These are phyloP conservation scores for Margaritispora aquatica DNA, from an alignment of 495 filamentous ascomycete genomes.

Conservation along the genomic window DNA sequence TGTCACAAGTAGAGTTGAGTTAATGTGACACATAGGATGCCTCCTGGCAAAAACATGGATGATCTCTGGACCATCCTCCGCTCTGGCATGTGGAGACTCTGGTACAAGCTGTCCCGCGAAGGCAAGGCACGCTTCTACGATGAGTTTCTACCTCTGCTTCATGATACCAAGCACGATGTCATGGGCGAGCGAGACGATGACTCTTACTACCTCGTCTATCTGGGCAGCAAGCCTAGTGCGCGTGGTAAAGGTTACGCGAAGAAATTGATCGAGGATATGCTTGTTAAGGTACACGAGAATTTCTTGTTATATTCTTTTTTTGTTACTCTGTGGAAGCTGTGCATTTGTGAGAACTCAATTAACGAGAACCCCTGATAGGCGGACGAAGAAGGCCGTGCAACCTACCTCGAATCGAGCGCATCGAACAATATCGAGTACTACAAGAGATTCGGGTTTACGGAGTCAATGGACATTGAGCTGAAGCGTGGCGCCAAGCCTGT, in stretches of 20 bases:
- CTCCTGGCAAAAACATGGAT: slow-evolving; percentile 67
- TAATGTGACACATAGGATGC: slow-evolving; percentile 55
- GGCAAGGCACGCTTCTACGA: slow-evolving; percentile 65
- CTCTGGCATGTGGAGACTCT: slow-evolving; percentile 64
- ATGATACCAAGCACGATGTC: slow-evolving; percentile 60
- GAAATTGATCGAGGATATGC: slow-evolving; percentile 61
- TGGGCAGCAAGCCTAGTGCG: slow-evolving; percentile 61
- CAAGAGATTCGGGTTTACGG: slow-evolving; percentile 60
- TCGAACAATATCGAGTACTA: slow-evolving; percentile 61
- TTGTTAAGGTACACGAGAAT: slow-evolving; percentile 52
- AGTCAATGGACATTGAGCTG: slow-evolving; percentile 51
- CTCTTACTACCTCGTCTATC: slow-evolving; percentile 71
- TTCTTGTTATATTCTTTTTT: too few relatives aligned
- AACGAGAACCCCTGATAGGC: slow-evolving; percentile 37
- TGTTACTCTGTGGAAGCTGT: too few relatives aligned
- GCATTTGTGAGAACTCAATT: too few relatives aligned
- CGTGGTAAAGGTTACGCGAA: slow-evolving; percentile 64
- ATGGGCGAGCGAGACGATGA: slow-evolving; percentile 57
- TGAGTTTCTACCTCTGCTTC: slow-evolving; percentile 71
- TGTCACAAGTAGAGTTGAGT: too few relatives aligned
- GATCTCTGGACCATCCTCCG: slow-evolving; percentile 62
- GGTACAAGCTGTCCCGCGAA: slow-evolving; percentile 63
- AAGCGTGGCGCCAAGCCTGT: slow-evolving; percentile 52
- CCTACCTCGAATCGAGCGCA: slow-evolving; percentile 74
- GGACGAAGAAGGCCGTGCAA: slow-evolving; percentile 53